Base-by-base conservation (phyloP, 306 rosid species). In the Gillenia trifoliata region DNA sequence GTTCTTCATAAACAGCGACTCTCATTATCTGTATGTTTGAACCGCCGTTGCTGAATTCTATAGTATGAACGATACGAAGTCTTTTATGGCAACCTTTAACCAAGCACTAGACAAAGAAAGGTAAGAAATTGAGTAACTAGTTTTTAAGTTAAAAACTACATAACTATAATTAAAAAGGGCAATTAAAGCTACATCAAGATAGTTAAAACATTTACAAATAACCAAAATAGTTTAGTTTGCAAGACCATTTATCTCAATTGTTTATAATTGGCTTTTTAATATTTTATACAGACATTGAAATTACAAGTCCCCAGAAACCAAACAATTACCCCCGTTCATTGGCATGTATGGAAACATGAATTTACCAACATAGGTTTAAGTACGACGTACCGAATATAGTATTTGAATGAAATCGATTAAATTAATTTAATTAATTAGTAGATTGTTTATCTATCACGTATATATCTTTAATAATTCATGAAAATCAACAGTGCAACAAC, bases 61-160 rank as follows among this genome's bases (percentile, higher is more conserved):
- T 90, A 38, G 97, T 94, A 57, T 91, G 98, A 76, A 94, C 83
- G 19, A 94, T 78, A 15, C 97, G 94, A 52, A 94, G 86, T 79
- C 98, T 88, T 89, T 79, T 90, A 83, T 94, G 98, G 82, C 97
- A 90, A 72, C 98, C 97, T 85, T 91, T 94, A 49, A 93, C 98
- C 83, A 94, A 88, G 74, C 97, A 91, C 97, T 94, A 56, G 71
- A 57, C 72, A 71, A 75, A 22, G 68, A 78, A 68, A 56, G 56
- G 72, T 3, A 22, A 16, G 69, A 73, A 50, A 52, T 45, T 16
- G 17, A 77, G 45, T n/a, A 61, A 60, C 20, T 40, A 49, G 8
- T 16, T 63, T 38, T 57, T 23, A 59, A 25, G 17, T 59, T 59
- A 4, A 38, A n/a, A n/a, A n/a, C n/a, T n/a, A n/a, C n/a, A n/a